These are phyloP conservation scores for Eimeria acervulina DNA, from an alignment of 169 alveolate species.

Conservation along the genomic window DNA sequence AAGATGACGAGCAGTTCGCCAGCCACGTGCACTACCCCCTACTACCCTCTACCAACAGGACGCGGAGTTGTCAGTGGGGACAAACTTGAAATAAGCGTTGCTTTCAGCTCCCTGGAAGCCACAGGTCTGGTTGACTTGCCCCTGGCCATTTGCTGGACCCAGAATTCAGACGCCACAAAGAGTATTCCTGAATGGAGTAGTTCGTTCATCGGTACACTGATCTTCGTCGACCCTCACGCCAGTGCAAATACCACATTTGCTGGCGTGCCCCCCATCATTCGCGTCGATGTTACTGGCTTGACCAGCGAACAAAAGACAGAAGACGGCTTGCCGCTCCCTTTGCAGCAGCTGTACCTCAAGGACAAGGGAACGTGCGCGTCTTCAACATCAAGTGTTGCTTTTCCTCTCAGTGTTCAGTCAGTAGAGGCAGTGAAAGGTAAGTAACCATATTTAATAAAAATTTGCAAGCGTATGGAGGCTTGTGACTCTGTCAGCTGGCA, in stretches of 20 bases:
- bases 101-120: neutral
- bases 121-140: constrained; percentile 20
- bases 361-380: constrained; percentile 17
- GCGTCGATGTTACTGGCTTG: neutral
- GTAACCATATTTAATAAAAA: neutral
- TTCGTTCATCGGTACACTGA: constrained; percentile 38
- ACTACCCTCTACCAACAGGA: neutral
- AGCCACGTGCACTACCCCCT: constrained; percentile 16
- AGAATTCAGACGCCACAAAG: neutral
- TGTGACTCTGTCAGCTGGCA: neutral
- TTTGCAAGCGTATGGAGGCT: neutral
- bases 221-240: neutral
- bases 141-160: constrained; percentile 63
- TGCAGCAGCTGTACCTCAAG: constrained; percentile 42
- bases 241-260: neutral
- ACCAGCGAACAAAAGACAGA: neutral
- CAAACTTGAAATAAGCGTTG: constrained; percentile 2
- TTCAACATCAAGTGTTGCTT: neutral
- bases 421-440: neutral
- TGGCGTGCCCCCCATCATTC: constrained; percentile 17
- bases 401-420: constrained; percentile 12
- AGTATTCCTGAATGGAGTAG: constrained; percentile 10
- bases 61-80: neutral
- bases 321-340: constrained; percentile 10
- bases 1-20: neutral